Base-by-base conservation (phyloP, 192 early-diverging fungal species). In the Backusella psychrophila region DNA sequence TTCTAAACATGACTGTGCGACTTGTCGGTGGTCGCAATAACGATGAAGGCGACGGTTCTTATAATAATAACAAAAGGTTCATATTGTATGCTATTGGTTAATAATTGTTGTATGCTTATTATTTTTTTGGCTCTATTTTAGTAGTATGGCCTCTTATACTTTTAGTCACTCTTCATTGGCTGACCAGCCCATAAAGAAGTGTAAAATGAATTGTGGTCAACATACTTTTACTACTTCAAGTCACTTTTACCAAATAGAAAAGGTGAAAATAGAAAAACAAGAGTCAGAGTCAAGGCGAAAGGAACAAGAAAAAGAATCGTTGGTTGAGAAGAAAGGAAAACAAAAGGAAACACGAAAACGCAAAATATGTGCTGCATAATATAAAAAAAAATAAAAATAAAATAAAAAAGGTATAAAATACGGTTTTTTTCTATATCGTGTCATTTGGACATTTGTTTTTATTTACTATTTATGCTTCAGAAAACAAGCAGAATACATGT, bases 1-100 rank as follows among this genome's bases (percentile, higher is more conserved):
- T 72, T 33, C 33, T 72, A 23, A 72, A 72, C 52, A 21, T 72
- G 29, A 49, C 71, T 34, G 49, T 72, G 17, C 44, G 26, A 31
- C 26, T 72, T 14, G 1, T 41, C n/a, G 71, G 71, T 19, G 71
- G 71, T 33, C 14, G n/a, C 19, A 33, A 66, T 29, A 66, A 34
- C 26, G 26, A 66, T 12, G 12, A 66, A 66, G 33, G 19, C 7
- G 33, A 66, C 12, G 12, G 11, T 5, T 44, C 12, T 44, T 44
- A 44, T 44, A 38, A 38, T 38, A 11, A 38, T 38, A 38, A 38
- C 11, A 14, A 44, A 44, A 44, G 42, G 42, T 44, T 44, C 17
- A 15, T 44, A 15, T 44, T 17, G 3, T 44, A 15, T 44, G 42
- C 42, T 0, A 44, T 44, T 12, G 14, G 2, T 44, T 44, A 15